phyloP scores from a whole-genome alignment of 257 asterid species.

The Plectranthus barbatus region DNA sequence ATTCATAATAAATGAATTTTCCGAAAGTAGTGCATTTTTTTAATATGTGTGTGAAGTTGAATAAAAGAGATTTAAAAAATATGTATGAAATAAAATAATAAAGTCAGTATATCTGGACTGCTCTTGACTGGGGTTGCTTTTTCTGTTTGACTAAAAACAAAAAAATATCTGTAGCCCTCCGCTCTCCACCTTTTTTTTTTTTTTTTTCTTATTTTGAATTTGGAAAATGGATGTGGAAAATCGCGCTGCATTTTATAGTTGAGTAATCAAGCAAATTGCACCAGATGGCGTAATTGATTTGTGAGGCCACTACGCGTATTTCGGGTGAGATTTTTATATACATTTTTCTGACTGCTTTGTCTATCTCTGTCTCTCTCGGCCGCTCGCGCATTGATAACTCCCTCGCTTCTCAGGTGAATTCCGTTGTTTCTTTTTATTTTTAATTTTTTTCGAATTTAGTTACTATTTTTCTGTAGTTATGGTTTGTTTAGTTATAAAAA shows the following conservation, averaged over 20 bases:
- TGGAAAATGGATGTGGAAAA: neutral
- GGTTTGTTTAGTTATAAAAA: neutral
- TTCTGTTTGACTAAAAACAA: neutral
- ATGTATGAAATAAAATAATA: neutral
- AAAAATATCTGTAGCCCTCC: neutral
- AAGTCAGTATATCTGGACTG: neutral
- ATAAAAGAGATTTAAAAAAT: neutral
- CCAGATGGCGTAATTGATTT: neutral
- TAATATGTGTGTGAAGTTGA: too few relatives aligned
- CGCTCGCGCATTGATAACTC: conserved; percentile 3
- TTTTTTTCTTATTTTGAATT: neutral
- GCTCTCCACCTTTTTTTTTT: too few relatives aligned
- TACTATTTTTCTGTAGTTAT: neutral
- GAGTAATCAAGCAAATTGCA: neutral
- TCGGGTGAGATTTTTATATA: too few relatives aligned
- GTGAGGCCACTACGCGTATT: conserved; percentile 18
- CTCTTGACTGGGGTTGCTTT: neutral
- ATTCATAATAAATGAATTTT: too few relatives aligned
- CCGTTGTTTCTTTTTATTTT: neutral
- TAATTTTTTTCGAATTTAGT: neutral
- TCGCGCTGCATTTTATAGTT: neutral
- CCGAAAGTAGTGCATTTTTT: too few relatives aligned
- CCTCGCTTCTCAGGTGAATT: neutral
- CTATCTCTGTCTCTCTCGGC: conserved; percentile 1
- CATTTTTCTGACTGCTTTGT: too few relatives aligned